Evolutionary conservation across 179 eudicot genomes (phyloP).

Genomic region (Spergularia azorica): DNA sequence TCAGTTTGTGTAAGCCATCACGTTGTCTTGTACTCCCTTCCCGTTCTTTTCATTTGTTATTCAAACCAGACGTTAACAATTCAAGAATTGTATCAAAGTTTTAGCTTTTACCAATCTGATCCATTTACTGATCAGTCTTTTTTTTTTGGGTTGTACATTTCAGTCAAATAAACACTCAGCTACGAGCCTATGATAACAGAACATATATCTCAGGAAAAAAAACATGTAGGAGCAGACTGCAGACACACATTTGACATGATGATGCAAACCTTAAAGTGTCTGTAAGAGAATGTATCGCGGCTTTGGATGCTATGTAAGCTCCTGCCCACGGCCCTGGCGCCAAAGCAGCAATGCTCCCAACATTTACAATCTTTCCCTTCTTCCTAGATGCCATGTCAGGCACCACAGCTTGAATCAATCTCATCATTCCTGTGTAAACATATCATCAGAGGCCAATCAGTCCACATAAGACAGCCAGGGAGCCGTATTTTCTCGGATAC

Average conservation of each 20-base stretch:
- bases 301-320: constrained; percentile 80
- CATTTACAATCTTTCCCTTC: constrained; percentile 85
- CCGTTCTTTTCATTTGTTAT: too few relatives aligned
- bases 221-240: too few relatives aligned
- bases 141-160: too few relatives aligned
- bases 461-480: not conserved
- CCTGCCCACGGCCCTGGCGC: constrained; percentile 94
- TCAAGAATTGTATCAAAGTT: too few relatives aligned
- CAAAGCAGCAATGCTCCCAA: constrained; percentile 76
- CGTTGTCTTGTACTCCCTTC: too few relatives aligned
- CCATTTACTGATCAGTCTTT: not conserved
- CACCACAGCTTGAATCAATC: constrained; percentile 89
- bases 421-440: constrained; percentile 55
- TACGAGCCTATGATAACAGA: not conserved
- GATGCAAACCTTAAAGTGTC: constrained; percentile 68
- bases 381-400: constrained; percentile 85
- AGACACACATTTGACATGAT: not conserved
- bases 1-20: too few relatives aligned
- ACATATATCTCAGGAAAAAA: not conserved
- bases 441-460: not conserved
- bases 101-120: not conserved
- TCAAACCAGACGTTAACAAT: too few relatives aligned
- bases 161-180: not conserved
- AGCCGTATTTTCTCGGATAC: not conserved
- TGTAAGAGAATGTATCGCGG: constrained; percentile 74